phyloP scores from a whole-genome alignment of 495 filamentous ascomycete species.

The Eremomyces bilateralis region DNA sequence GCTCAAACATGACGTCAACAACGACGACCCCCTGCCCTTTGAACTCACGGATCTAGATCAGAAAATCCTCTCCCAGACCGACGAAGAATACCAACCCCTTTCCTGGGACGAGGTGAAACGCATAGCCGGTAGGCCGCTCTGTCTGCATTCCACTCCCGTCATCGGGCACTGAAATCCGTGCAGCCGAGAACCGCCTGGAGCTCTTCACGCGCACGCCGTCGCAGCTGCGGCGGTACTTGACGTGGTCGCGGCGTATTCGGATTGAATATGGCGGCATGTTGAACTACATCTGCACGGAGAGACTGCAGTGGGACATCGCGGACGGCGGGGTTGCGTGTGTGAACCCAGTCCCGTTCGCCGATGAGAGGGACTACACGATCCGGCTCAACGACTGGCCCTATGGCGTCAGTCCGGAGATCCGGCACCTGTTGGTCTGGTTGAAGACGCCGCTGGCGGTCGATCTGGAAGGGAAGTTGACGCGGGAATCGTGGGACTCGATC shows the following conservation, averaged over 20 bases:
- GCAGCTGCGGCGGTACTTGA: conserved; percentile 62
- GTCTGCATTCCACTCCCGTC: conserved; percentile 9
- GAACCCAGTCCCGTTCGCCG: conserved; percentile 40
- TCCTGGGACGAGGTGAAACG: conserved; percentile 16
- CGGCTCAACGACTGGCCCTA: conserved; percentile 88
- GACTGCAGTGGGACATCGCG: conserved; percentile 43
- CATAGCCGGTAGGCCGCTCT: conserved; percentile 23
- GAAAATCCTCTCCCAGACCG: conserved; percentile 12
- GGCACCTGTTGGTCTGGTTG: conserved; percentile 50
- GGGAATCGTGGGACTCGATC: conserved; percentile 37
- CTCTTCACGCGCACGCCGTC: conserved; percentile 64
- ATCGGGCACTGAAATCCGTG: background rate
- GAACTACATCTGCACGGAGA: conserved; percentile 49
- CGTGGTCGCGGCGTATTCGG: conserved; percentile 52
- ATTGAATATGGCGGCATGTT: conserved; percentile 53
- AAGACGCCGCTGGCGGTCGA: conserved; percentile 35
- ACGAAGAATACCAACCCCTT: conserved; percentile 16
- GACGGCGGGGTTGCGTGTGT: background rate
- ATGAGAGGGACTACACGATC: conserved; percentile 51
- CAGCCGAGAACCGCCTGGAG: conserved; percentile 49
- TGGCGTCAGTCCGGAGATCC: conserved; percentile 44
- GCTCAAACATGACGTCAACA: too few relatives aligned
- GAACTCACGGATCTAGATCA: conserved; percentile 17
- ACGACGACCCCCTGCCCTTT: conserved; percentile 11
- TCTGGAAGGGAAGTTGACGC: conserved; percentile 46